Conservation (phyloP, 768 basidiomycete species). For the Hysterangium stoloniferum region DNA sequence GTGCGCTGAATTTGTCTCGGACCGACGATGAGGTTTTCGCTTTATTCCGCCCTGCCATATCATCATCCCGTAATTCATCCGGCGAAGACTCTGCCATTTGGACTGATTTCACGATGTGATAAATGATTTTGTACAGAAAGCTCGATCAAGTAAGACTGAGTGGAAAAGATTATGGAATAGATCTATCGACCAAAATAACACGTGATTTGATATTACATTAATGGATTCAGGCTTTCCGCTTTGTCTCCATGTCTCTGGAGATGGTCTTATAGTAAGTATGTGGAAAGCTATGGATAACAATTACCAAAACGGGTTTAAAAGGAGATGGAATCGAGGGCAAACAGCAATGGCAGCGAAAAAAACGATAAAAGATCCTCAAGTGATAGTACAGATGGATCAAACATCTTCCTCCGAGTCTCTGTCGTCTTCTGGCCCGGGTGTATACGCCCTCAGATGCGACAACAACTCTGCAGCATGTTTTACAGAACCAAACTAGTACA, state of each 20-base stretch:
- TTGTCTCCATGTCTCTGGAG: too few relatives aligned
- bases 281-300: too few relatives aligned
- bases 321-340: neutral
- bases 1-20: constrained; percentile 32
- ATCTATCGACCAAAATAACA: too few relatives aligned
- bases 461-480: constrained; percentile 66
- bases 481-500: constrained; percentile 51
- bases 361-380: neutral
- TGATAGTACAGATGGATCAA: neutral
- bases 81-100: too few relatives aligned
- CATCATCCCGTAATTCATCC: too few relatives aligned
- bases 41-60: neutral
- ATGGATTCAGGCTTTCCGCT: too few relatives aligned
- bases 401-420: neutral
- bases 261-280: too few relatives aligned
- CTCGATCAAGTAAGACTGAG: too few relatives aligned
- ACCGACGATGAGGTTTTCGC: constrained; percentile 52
- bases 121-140: too few relatives aligned
- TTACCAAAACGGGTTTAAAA: neutral
- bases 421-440: constrained; percentile 21
- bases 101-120: too few relatives aligned
- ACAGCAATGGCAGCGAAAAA: neutral
- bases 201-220: too few relatives aligned
- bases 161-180: too few relatives aligned
- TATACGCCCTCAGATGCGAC: constrained; percentile 41